Evolutionary conservation across 371 early-diverging fungal genomes (phyloP).

Genomic region (Zopfochytrium polystomum): DNA sequence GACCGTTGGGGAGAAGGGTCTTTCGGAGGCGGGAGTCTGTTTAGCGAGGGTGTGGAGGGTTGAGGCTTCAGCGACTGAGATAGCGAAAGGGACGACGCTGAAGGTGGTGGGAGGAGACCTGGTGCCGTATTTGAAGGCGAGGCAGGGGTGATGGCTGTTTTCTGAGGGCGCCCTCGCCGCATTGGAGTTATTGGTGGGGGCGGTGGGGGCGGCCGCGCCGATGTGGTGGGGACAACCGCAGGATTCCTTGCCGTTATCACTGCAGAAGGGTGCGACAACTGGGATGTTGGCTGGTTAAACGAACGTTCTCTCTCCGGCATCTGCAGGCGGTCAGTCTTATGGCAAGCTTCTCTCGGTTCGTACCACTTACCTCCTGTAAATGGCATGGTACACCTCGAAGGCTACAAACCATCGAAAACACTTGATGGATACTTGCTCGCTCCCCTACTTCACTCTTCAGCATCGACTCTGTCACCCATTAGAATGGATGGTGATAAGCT

Average conservation of each 20-base stretch:
- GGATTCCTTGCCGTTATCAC: background rate
- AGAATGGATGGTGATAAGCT: background rate
- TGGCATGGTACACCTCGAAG: constrained; percentile 63
- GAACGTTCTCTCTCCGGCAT: background rate
- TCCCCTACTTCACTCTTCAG: constrained; percentile 69
- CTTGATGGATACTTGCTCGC: constrained; percentile 76
- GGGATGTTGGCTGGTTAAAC: background rate
- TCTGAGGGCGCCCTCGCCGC: constrained; percentile 36
- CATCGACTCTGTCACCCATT: constrained; percentile 56
- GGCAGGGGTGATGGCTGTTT: background rate
- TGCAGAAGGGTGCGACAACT: background rate
- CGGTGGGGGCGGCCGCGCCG: background rate
- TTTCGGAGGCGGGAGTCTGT: too few relatives aligned
- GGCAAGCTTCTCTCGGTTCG: background rate
- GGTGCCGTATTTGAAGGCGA: background rate
- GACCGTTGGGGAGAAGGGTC: too few relatives aligned
- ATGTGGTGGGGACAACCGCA: background rate
- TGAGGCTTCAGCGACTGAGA: background rate
- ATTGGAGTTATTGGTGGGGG: constrained; percentile 25
- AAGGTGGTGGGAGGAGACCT: background rate
- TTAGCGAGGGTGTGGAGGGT: background rate
- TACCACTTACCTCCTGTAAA: constrained; percentile 31
- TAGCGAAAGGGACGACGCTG: background rate
- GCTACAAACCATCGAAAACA: constrained; percentile 61
- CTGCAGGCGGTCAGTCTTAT: background rate